Base-by-base conservation (phyloP, 2,329 filamentous ascomycete species). In the Scedosporium minutisporum region DNA sequence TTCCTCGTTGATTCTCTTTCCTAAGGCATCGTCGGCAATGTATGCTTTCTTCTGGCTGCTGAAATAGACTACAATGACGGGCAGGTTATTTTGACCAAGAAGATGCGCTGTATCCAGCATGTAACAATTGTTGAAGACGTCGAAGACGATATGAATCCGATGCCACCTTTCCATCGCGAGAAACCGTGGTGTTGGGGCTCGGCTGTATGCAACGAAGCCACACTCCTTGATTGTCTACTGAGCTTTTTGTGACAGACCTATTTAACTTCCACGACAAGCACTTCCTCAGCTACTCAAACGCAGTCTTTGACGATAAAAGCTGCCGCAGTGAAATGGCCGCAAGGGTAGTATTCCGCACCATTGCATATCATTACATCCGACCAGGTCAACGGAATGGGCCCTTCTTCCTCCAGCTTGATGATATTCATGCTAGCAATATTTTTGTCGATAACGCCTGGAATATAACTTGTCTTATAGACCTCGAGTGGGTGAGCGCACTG, bases 371-470 rank as follows among this genome's bases (percentile, higher is more conserved):
- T 63, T 66, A 68, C 58, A 70, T 71, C 59, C 61, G 69, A 46
- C 55, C 63, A 61, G 67, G 58, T 48, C 63, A 67, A 23, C 65
- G 68, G 16, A 59, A 70, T 44, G 70, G 71, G 1, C 70, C 70
- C 7, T 73, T 69, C 57, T n/a, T 67, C 61, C 65, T 73, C 7
- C 64, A 67, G 41, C 58, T 75, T 38, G 72, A 70, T 23, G 71
- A 76, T 62, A 62, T 75, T 14, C 68, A 74, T 65, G 63, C 57
- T 21, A 71, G 71, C 48, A 76, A 75, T 57, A 70, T 76, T 38
- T 69, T 76, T 42, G 71, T 75, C 10, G 71, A 76, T 62, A 59
- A 72, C 27, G 59, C 74, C 41, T 74, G 71, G 71, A 73, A 75
- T 58, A 66, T 75, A 25, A 71, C 67, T 12, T 67, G 66, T 58